A percentile compares a stretch with the other conserved stretches of the same genome.
phyloP scores from a whole-genome alignment of 2,329 filamentous ascomycete species.

The Trichoderma atrobrunneum region DNA sequence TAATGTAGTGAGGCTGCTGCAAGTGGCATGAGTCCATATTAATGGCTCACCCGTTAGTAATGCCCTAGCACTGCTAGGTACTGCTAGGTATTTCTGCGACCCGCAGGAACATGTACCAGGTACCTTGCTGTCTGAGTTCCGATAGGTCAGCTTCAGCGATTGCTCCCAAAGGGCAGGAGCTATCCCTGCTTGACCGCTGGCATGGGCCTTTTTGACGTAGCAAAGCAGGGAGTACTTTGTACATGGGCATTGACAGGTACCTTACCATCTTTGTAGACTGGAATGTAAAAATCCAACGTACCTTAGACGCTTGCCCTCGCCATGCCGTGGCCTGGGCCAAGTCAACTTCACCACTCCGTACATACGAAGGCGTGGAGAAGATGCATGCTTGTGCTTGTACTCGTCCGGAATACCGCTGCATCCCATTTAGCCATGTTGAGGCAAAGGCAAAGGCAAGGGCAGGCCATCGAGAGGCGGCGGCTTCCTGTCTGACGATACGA shows the following conservation, averaged over 20 bases:
- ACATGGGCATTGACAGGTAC: neutral
- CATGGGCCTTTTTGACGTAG: slow-evolving; percentile 8
- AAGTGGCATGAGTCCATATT: neutral
- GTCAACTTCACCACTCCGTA: neutral
- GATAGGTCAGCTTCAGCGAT: slow-evolving; percentile 5
- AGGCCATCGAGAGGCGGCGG: neutral
- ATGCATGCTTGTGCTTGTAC: neutral
- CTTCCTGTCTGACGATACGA: neutral
- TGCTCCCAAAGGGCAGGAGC: slow-evolving; percentile 1
- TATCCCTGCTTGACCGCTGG: slow-evolving; percentile 6
- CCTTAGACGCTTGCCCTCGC: neutral
- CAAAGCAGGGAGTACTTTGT: neutral
- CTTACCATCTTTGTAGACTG: neutral
- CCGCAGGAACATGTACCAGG: slow-evolving; percentile 6
- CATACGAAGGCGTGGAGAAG: neutral
- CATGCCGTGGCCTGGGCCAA: neutral
- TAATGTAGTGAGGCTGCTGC: slow-evolving; percentile 6
- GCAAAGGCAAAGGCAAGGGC: neutral
- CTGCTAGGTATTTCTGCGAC: neutral
- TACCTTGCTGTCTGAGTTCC: neutral
- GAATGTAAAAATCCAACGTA: neutral
- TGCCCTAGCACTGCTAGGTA: neutral
- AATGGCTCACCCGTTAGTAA: slow-evolving; percentile 12
- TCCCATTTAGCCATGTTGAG: neutral
- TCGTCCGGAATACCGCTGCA: neutral